Conservation (phyloP, 2,329 filamentous ascomycete genomes). For the Fusarium redolens region DNA sequence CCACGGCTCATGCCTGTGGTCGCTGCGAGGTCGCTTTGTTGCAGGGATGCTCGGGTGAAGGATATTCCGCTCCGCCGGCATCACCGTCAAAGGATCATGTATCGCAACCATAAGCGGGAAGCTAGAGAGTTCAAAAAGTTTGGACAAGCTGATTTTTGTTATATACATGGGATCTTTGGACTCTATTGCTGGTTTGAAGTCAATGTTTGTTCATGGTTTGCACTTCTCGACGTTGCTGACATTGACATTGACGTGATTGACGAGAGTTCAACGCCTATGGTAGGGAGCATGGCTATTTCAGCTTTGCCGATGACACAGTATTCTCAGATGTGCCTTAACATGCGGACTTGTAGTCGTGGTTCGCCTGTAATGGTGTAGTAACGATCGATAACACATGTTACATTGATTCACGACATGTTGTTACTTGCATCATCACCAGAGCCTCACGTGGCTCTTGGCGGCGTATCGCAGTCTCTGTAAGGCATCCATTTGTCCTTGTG, state of each 20-base stretch:
- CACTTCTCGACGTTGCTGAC: no score
- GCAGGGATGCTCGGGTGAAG: conserved; percentile 10
- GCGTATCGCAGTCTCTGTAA: neutral
- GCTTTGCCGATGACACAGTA: neutral
- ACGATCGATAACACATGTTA: neutral
- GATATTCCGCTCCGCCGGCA: conserved; percentile 5
- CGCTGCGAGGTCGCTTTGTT: conserved; percentile 9
- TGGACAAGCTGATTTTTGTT: neutral
- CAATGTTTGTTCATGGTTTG: neutral
- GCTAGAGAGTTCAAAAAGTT: neutral
- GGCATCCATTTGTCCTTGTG: neutral
- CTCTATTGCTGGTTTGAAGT: neutral
- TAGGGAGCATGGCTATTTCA: neutral
- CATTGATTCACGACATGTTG: neutral
- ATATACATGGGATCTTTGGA: neutral
- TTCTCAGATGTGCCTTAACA: neutral
- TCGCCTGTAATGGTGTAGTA: neutral
- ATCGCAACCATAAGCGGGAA: neutral
- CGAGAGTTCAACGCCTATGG: neutral
- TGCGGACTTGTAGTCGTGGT: neutral
- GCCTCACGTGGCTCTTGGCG: neutral
- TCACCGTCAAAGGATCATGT: neutral
- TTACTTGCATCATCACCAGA: neutral
- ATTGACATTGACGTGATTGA: neutral
- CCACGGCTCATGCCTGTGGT: conserved; percentile 38